A percentile compares a stretch with the other conserved stretches of the same genome.
Conservation (phyloP, 208 protist genomes). For the Leishmania mexicana region DNA sequence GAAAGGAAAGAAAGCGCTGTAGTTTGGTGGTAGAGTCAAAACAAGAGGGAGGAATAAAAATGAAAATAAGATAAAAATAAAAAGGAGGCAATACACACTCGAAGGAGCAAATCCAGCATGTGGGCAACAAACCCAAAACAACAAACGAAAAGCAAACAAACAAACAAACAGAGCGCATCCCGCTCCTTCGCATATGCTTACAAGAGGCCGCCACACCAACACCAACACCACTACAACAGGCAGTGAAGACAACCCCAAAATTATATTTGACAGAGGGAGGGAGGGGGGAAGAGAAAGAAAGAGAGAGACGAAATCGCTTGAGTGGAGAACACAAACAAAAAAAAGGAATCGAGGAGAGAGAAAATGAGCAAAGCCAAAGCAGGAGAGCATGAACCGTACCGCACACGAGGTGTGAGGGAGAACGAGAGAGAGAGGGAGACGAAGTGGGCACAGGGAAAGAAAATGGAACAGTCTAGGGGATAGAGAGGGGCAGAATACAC, state of each 20-base stretch:
- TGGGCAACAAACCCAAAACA: constrained; percentile 9
- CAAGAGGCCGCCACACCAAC: neutral
- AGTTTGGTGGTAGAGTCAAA: neutral
- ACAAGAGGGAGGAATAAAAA: neutral
- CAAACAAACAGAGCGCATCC: neutral
- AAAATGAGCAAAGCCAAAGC: neutral
- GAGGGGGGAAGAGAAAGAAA: neutral
- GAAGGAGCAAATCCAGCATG: neutral
- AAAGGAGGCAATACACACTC: neutral
- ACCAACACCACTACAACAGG: neutral
- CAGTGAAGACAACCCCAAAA: neutral
- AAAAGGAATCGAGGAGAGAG: neutral
- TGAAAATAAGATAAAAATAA: neutral
- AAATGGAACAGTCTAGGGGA: neutral
- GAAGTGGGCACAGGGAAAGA: neutral
- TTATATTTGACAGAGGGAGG: neutral
- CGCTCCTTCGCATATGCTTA: neutral
- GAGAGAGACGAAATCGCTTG: neutral
- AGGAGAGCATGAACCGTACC: neutral
- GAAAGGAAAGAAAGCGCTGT: constrained; percentile 13
- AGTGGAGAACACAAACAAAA: neutral
- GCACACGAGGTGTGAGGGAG: neutral
- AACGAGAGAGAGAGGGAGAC: neutral
- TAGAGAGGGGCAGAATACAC: neutral
- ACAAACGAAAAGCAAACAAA: neutral